Percentiles rank a stretch among this genome's conserved stretches.
These are phyloP conservation scores for Chytriomyces hyalinus DNA, from an alignment of 192 early-diverging fungal species.

Conservation along the genomic window DNA sequence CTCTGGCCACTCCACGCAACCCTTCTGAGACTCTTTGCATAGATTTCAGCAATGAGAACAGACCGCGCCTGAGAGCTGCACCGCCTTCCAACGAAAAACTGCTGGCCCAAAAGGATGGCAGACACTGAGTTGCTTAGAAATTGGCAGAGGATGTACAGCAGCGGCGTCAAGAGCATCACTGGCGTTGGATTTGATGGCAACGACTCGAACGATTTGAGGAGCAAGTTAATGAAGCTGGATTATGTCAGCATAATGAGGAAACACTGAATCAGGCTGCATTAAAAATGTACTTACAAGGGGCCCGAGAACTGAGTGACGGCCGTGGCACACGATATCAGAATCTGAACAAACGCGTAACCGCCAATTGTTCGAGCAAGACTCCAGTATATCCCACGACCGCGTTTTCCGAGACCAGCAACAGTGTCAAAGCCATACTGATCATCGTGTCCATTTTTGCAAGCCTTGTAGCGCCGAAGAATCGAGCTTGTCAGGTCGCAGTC, in stretches of 20 bases:
- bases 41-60: conserved; percentile 41
- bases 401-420: background rate
- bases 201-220: conserved; percentile 43
- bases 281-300: conserved; percentile 23
- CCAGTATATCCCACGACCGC: background rate
- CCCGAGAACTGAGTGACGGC: conserved; percentile 34
- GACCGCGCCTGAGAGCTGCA: conserved; percentile 42
- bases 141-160: conserved; percentile 37
- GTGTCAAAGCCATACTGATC: background rate
- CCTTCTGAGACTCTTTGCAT: conserved; percentile 42
- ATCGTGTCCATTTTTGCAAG: background rate
- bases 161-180: background rate
- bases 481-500: conserved; percentile 50
- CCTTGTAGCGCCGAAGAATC: conserved; percentile 35
- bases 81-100: conserved; percentile 46
- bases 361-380: background rate
- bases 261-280: background rate
- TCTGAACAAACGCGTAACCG: conserved; percentile 11
- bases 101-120: conserved; percentile 44
- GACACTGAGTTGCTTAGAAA: conserved; percentile 34
- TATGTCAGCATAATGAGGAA: conserved; percentile 23
- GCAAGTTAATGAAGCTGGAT: conserved; percentile 50
- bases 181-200: conserved; percentile 28
- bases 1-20: conserved; percentile 8
- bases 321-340: conserved; percentile 7